These are phyloP conservation scores for Fusarium proliferatum DNA, from an alignment of 2,329 filamentous ascomycete genomes.

Conservation along the genomic window DNA sequence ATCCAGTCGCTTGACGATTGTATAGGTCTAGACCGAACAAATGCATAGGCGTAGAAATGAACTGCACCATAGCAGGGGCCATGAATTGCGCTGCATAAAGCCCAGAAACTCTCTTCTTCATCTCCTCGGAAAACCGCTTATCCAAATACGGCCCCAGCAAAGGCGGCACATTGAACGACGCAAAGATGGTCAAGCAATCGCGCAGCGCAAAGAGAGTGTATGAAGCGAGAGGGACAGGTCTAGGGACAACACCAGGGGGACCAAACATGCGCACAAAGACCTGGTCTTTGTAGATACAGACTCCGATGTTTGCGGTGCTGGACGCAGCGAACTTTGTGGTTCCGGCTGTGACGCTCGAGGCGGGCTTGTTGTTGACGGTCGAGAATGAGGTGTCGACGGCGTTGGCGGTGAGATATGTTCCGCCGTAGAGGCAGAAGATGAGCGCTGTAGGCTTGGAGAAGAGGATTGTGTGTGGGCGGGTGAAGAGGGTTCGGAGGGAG, in stretches of 20 bases:
- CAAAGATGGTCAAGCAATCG: constrained; percentile 91
- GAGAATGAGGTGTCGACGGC: constrained; percentile 82
- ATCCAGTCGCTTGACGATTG: constrained; percentile 68
- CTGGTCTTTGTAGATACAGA: constrained; percentile 91
- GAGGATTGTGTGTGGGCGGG: constrained; percentile 70
- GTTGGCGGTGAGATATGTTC: constrained; percentile 92
- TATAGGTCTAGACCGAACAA: constrained; percentile 88
- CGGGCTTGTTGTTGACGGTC: constrained; percentile 67
- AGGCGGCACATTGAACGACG: constrained; percentile 89
- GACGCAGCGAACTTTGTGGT: constrained; percentile 84
- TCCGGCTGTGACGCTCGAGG: constrained; percentile 76
- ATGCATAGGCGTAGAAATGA: constrained; percentile 85
- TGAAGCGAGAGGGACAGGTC: constrained; percentile 73
- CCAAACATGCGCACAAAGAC: constrained; percentile 87
- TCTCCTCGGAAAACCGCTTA: constrained; percentile 62
- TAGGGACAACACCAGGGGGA: constrained; percentile 61
- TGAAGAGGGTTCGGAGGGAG: constrained; percentile 67
- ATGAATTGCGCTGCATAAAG: constrained; percentile 79
- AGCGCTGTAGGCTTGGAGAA: constrained; percentile 75
- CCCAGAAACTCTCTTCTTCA: constrained; percentile 59
- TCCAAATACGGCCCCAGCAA: constrained; percentile 77
- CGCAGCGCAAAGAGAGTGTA: constrained; percentile 84
- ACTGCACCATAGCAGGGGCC: constrained; percentile 81
- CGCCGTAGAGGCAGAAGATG: constrained; percentile 81
- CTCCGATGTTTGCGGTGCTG: constrained; percentile 81